A percentile compares a stretch with the other conserved stretches of the same genome.
Evolutionary conservation across 208 protist genomes (phyloP).

Genomic region (Angomonas deanei): DNA sequence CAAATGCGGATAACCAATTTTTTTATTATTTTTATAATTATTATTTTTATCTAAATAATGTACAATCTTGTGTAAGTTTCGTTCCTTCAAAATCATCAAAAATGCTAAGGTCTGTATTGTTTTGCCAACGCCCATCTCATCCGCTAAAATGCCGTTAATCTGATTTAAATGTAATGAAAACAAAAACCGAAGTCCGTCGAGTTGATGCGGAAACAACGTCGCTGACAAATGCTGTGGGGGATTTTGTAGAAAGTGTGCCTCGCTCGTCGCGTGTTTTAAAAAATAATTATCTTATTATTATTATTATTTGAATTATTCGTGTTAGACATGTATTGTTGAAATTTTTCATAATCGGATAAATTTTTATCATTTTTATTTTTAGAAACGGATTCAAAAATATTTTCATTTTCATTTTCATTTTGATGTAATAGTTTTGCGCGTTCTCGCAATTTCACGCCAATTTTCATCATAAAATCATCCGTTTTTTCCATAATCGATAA

Average conservation of each 20-base stretch:
- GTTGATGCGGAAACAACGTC: constrained; percentile 94
- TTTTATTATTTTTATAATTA: constrained; percentile 1
- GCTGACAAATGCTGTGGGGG: constrained; percentile 16
- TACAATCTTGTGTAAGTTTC: neutral
- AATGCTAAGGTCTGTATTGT: constrained; percentile 91
- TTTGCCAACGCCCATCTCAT: constrained; percentile 96
- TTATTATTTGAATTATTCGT: neutral
- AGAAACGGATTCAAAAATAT: too few species aligned
- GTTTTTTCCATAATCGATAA: constrained; percentile 63
- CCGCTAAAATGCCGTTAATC: constrained; percentile 94
- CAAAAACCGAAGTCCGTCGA: constrained; percentile 95
- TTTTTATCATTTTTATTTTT: neutral
- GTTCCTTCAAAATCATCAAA: constrained; percentile 47
- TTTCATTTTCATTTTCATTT: too few species aligned
- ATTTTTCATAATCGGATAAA: neutral
- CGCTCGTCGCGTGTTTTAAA: constrained; percentile 35
- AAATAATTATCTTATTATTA: constrained; percentile 34
- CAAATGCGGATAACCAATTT: constrained; percentile 60
- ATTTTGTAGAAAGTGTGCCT: constrained; percentile 28
- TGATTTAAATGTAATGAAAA: constrained; percentile 58
- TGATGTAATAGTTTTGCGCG: neutral
- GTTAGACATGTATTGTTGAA: neutral
- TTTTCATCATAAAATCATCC: constrained; percentile 49
- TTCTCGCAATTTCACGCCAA: constrained; percentile 27
- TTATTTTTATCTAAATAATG: neutral